Evolutionary conservation across 805 yeast genomes (phyloP).

Genomic region (Metschnikowia vanudenii): DNA sequence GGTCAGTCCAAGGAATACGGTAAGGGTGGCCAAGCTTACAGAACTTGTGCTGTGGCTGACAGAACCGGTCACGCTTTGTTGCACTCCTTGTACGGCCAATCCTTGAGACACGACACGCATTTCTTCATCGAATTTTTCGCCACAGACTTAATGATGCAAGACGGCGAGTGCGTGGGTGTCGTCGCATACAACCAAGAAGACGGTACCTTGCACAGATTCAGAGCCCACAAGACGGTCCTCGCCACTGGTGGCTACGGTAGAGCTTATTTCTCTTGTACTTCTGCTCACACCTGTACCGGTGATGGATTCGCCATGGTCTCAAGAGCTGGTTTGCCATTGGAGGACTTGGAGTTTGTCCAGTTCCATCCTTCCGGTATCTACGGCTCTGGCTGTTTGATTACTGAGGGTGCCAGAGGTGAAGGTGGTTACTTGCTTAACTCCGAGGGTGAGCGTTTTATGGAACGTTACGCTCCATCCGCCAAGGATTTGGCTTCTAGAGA

Average conservation of each 20-base stretch:
- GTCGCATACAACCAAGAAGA: conserved; percentile 98
- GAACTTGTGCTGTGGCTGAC: conserved; percentile 99
- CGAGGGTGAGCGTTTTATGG: conserved; percentile 99
- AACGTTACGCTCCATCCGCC: conserved; percentile 98
- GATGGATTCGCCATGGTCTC: conserved; percentile 98
- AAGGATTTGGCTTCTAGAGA: conserved; percentile 98
- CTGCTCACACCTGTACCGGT: conserved; percentile 99
- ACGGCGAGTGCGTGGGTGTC: conserved; percentile 95
- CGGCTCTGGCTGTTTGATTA: conserved; percentile 97
- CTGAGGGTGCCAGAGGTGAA: conserved; percentile 99
- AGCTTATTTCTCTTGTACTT: conserved; percentile 97
- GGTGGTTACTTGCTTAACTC: conserved; percentile 96
- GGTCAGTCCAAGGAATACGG: conserved; percentile 96
- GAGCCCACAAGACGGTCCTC: conserved; percentile 92
- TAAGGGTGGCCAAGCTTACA: conserved; percentile 98
- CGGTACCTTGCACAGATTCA: conserved; percentile 96
- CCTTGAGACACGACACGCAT: conserved; percentile 94
- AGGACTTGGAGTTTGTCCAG: conserved; percentile 96
- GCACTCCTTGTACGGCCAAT: conserved; percentile 95
- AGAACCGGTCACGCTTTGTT: conserved; percentile 97
- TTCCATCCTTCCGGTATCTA: conserved; percentile 99
- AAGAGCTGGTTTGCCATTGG: conserved; percentile 96
- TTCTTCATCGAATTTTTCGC: conserved; percentile 98
- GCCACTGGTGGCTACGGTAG: conserved; percentile 99
- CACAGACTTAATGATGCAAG: conserved; percentile 87